Percentiles rank a stretch among this genome's conserved stretches.
These are phyloP conservation scores for Xerocomellus dryophilus DNA, from an alignment of 768 basidiomycete species.

Conservation along the genomic window DNA sequence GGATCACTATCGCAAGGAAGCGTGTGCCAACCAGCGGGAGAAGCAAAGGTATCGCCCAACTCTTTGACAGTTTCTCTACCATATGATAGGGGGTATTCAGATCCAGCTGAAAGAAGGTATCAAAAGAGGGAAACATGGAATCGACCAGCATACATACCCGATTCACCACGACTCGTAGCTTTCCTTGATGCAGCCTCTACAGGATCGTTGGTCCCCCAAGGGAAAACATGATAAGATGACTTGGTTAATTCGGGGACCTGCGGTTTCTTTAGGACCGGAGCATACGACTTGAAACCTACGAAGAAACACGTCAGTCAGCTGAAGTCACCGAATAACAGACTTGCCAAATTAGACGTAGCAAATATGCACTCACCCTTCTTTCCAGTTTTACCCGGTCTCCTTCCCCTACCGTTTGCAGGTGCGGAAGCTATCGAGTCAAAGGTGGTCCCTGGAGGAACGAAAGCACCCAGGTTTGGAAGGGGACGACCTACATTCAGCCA, in stretches of 20 bases:
- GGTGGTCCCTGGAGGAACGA: slow-evolving; percentile 20
- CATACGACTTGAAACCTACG: slow-evolving; percentile 8
- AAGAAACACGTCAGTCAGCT: neutral
- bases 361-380: slow-evolving; percentile 13
- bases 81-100: slow-evolving; percentile 14
- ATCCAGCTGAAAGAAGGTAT: neutral
- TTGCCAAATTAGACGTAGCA: neutral
- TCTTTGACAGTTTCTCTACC: slow-evolving; percentile 47
- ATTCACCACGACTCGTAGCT: slow-evolving; percentile 11
- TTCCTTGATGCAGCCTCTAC: slow-evolving; percentile 40
- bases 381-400: slow-evolving; percentile 16
- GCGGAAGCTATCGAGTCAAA: slow-evolving; percentile 16
- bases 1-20: slow-evolving; percentile 75
- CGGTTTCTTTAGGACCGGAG: slow-evolving; percentile 12
- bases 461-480: slow-evolving; percentile 28
- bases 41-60: slow-evolving; percentile 73
- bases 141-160: slow-evolving; percentile 6
- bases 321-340: neutral
- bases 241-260: slow-evolving; percentile 23
- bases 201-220: slow-evolving; percentile 87
- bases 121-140: neutral
- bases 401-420: neutral
- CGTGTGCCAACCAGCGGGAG: slow-evolving; percentile 90
- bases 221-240: slow-evolving; percentile 68
- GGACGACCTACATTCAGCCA: slow-evolving; percentile 7